phyloP scores from a whole-genome alignment of 257 asterid species.

The Datura wrightii region DNA sequence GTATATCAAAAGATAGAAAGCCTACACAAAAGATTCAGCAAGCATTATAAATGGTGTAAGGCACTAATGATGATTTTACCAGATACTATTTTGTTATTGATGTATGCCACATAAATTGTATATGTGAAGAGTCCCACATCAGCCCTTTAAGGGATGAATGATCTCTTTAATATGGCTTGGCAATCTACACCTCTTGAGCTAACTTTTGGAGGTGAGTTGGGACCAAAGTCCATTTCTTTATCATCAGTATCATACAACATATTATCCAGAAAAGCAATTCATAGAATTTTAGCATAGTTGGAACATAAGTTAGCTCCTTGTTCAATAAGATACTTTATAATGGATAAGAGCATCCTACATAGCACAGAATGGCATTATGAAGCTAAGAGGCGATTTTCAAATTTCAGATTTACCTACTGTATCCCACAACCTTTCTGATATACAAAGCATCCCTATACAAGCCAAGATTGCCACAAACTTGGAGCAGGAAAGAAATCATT shows the following conservation, averaged over 20 bases:
- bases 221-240: too few relatives aligned
- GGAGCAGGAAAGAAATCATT: not conserved
- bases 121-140: too few relatives aligned
- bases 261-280: conserved; percentile 16
- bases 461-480: not conserved
- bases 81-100: not conserved
- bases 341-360: conserved; percentile 13
- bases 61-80: not conserved
- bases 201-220: too few relatives aligned
- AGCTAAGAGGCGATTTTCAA: not conserved
- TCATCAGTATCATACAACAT: not conserved
- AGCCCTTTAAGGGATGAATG: too few relatives aligned
- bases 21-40: conserved; percentile 12
- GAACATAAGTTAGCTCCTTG: not conserved
- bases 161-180: too few relatives aligned
- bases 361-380: not conserved
- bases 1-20: not conserved
- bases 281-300: not conserved
- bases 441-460: not conserved
- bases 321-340: not conserved
- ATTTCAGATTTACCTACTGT: not conserved
- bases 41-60: not conserved
- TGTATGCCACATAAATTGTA: not conserved
- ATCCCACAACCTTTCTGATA: not conserved
- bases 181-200: too few relatives aligned